A percentile compares a stretch with the other conserved stretches of the same genome.
phyloP scores from a whole-genome alignment of 1,284 basidiomycete genomes.

The Sporisorium scitamineum region DNA sequence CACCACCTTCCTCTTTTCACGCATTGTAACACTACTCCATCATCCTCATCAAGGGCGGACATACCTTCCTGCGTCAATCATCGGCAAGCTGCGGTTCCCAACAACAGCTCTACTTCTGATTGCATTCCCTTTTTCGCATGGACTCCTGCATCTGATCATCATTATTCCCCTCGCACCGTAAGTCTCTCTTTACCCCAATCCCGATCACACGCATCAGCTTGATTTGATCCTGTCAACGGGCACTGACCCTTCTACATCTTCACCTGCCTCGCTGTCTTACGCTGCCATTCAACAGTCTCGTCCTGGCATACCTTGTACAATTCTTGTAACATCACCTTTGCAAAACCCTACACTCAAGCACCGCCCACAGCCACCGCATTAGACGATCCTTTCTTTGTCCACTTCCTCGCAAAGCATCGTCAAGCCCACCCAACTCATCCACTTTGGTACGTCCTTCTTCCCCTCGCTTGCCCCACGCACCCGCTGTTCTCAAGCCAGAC shows the following conservation, averaged over 20 bases:
- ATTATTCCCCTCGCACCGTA: slow-evolving; percentile 35
- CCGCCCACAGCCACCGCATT: slow-evolving; percentile 11
- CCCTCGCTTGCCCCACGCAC: not conserved
- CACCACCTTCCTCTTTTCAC: too few relatives aligned
- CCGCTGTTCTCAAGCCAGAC: not conserved
- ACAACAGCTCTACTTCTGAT: slow-evolving; percentile 24
- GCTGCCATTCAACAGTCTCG: slow-evolving; percentile 21
- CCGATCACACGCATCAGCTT: not conserved
- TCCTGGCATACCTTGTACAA: slow-evolving; percentile 49
- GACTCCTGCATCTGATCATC: slow-evolving; percentile 36
- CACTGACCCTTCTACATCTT: slow-evolving; percentile 6
- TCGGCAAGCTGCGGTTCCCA: slow-evolving; percentile 24
- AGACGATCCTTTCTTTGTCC: slow-evolving; percentile 16
- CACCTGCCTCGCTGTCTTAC: not conserved
- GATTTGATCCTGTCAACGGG: not conserved
- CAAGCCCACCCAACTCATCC: not conserved
- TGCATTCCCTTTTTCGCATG: slow-evolving; percentile 21
- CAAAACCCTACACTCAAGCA: slow-evolving; percentile 20
- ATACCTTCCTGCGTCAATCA: slow-evolving; percentile 30
- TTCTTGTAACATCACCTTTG: slow-evolving; percentile 50
- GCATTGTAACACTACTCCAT: slow-evolving; percentile 32
- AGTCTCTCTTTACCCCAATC: not conserved
- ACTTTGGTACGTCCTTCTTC: not conserved
- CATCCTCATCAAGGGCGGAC: slow-evolving; percentile 9
- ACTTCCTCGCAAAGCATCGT: not conserved